Conservation (phyloP, 345 rosid species). For the Murraya koenigii region DNA sequence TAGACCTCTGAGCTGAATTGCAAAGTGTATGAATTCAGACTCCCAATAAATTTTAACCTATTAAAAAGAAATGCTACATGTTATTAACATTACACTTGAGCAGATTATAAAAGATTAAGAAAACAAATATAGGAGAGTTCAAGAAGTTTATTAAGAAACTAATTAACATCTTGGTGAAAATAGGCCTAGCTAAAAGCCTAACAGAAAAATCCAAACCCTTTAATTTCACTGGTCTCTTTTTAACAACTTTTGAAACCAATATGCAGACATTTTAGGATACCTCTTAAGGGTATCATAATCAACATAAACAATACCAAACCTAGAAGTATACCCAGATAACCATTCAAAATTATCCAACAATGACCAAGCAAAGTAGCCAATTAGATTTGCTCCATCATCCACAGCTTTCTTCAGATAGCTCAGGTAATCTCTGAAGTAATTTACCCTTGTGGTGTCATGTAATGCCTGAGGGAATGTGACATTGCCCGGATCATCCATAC, state of each 20-base stretch:
- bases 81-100: too few species aligned
- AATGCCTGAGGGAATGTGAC: constrained; percentile 29
- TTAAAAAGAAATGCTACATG: too few species aligned
- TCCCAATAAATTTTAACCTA: too few species aligned
- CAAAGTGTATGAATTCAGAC: too few species aligned
- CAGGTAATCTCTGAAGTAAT: constrained; percentile 43
- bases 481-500: constrained; percentile 65
- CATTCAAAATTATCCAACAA: constrained; percentile 67
- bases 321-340: constrained; percentile 52
- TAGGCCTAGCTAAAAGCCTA: not conserved
- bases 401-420: constrained; percentile 42
- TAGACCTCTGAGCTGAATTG: too few species aligned
- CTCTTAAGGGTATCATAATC: constrained; percentile 43
- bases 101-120: not conserved
- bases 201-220: too few species aligned
- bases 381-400: constrained; percentile 56
- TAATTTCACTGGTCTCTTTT: constrained; percentile 7
- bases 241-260: constrained; percentile 50
- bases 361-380: constrained; percentile 70
- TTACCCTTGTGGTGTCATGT: constrained; percentile 43
- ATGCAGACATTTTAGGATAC: constrained; percentile 60
- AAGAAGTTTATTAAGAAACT: not conserved
- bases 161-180: not conserved
- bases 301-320: constrained; percentile 55
- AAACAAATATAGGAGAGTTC: not conserved